Percentiles rank a stretch among this genome's conserved stretches.
Evolutionary conservation across 768 basidiomycete genomes (phyloP).

Genomic region (Serendipita sp.): DNA sequence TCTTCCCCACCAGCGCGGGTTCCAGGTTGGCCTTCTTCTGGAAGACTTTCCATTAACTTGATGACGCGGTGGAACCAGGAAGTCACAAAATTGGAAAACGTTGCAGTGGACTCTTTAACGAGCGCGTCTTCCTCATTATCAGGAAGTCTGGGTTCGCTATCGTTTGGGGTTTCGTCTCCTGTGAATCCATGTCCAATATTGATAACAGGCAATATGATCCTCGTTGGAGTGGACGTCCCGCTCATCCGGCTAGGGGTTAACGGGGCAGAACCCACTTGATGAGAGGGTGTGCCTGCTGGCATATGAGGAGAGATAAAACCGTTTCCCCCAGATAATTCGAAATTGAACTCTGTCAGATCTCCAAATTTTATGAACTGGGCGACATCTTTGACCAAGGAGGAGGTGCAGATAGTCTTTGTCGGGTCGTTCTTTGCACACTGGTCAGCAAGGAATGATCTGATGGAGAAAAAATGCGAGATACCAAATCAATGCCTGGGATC

Average conservation of each 20-base stretch:
- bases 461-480: constrained; percentile 22
- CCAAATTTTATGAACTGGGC: constrained; percentile 62
- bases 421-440: constrained; percentile 48
- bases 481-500: constrained; percentile 76
- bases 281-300: background rate
- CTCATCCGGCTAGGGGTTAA: background rate
- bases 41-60: constrained; percentile 67
- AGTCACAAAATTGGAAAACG: constrained; percentile 72
- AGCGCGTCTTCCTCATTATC: constrained; percentile 56
- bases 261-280: background rate
- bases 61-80: constrained; percentile 67
- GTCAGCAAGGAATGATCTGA: constrained; percentile 6
- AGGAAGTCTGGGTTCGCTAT: constrained; percentile 30
- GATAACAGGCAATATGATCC: background rate
- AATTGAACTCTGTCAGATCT: constrained; percentile 32
- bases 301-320: background rate
- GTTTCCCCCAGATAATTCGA: background rate
- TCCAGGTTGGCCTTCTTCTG: constrained; percentile 59
- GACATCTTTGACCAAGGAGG: constrained; percentile 57
- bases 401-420: constrained; percentile 61
- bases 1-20: constrained; percentile 41
- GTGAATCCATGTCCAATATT: background rate
- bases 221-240: constrained; percentile 3
- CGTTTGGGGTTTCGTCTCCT: constrained; percentile 20
- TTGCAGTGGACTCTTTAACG: constrained; percentile 53